Evolutionary conservation across 495 filamentous ascomycete genomes (phyloP).

Genomic region (Margaritispora aquatica): DNA sequence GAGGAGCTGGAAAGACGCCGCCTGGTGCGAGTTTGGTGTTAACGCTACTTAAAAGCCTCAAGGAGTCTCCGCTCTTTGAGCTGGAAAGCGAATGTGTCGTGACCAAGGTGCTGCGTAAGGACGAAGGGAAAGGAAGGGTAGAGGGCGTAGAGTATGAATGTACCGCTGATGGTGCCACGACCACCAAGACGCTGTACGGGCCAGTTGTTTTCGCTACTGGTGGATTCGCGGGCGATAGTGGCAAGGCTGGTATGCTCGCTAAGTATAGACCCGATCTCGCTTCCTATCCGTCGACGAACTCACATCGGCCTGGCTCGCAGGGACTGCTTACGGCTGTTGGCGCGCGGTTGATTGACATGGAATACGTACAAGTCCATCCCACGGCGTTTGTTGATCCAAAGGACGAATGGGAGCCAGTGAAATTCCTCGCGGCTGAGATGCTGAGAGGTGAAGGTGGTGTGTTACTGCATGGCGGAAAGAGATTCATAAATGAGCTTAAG

Average conservation of each 20-base stretch:
- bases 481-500: conserved; percentile 54
- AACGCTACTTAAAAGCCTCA: conserved; percentile 37
- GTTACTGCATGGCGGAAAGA: conserved; percentile 34
- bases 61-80: conserved; percentile 37
- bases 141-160: conserved; percentile 24
- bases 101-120: conserved; percentile 32
- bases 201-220: conserved; percentile 51
- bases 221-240: conserved; percentile 49
- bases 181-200: conserved; percentile 31
- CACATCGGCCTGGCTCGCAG: conserved; percentile 43
- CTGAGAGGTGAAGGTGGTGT: conserved; percentile 53
- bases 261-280: conserved; percentile 49
- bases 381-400: conserved; percentile 69
- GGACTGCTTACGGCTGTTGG: conserved; percentile 38
- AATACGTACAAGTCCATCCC: conserved; percentile 53
- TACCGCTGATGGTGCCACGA: conserved; percentile 6
- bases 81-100: conserved; percentile 40
- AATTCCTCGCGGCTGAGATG: conserved; percentile 57
- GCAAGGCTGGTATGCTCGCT: conserved; percentile 40
- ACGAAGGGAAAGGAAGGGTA: not conserved
- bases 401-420: conserved; percentile 30
- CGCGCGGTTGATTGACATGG: conserved; percentile 51
- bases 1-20: conserved; percentile 41
- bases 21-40: conserved; percentile 48
- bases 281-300: conserved; percentile 54